phyloP scores from a whole-genome alignment of 371 early-diverging fungal species.

The Mortierella polycephala region DNA sequence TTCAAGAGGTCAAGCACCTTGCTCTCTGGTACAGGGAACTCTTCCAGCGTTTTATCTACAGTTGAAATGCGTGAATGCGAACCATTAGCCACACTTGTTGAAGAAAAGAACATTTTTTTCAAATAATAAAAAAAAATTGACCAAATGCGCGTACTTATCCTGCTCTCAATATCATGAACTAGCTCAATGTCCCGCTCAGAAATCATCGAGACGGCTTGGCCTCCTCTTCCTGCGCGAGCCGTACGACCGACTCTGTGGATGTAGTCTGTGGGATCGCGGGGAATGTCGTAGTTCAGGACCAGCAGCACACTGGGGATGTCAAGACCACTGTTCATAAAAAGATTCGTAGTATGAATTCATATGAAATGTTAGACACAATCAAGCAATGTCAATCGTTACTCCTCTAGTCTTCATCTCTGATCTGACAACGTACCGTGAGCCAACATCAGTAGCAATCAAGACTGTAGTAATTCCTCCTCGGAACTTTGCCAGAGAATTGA shows the following conservation, averaged over 20 bases:
- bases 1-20: constrained; percentile 82
- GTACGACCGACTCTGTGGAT: constrained; percentile 99
- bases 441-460: constrained; percentile 98
- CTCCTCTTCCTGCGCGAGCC: constrained; percentile 95
- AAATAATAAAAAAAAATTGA: neutral
- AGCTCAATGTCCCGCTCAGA: constrained; percentile 93
- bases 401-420: neutral
- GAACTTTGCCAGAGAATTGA: constrained; percentile 93
- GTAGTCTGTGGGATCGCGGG: constrained; percentile 98
- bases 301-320: constrained; percentile 97
- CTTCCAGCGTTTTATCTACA: constrained; percentile 83
- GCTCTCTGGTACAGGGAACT: constrained; percentile 80
- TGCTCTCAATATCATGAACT: constrained; percentile 88
- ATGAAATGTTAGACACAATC: neutral
- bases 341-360: neutral
- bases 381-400: neutral
- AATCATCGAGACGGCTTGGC: constrained; percentile 91
- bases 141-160: constrained; percentile 63
- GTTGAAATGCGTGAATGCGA: neutral
- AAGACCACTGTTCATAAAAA: constrained; percentile 79
- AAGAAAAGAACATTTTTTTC: neutral
- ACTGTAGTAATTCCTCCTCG: constrained; percentile 85
- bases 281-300: constrained; percentile 98
- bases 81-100: neutral
- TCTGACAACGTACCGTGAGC: constrained; percentile 74